phyloP scores from a whole-genome alignment of 257 asterid species.

The Solanum pennellii region DNA sequence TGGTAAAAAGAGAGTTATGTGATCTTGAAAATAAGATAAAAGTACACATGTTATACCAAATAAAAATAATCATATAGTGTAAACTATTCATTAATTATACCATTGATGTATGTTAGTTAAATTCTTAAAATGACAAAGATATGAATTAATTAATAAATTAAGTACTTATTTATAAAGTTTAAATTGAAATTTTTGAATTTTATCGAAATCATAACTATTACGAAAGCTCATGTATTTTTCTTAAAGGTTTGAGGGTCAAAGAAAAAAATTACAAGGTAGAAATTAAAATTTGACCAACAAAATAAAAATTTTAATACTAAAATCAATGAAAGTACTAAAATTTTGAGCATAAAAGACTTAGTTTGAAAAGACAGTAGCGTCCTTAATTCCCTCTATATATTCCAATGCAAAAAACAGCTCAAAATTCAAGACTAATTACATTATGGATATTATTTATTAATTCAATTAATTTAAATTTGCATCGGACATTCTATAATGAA shows the following conservation, averaged over 20 bases:
- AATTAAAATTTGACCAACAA: fast-evolving
- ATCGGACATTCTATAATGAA: fast-evolving
- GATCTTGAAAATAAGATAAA: neutral
- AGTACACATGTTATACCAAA: neutral
- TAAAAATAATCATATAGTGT: neutral
- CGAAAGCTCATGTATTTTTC: neutral
- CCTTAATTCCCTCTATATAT: neutral
- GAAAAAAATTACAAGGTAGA: neutral
- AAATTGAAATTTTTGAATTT: neutral
- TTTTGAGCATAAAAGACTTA: neutral
- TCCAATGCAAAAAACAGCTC: neutral
- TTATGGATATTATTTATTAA: neutral
- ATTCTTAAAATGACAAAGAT: neutral
- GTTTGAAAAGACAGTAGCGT: neutral
- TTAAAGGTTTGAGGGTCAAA: neutral
- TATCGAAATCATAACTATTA: neutral
- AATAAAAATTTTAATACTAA: too few species aligned
- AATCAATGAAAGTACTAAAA: too few species aligned
- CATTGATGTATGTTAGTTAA: neutral
- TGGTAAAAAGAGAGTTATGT: fast-evolving
- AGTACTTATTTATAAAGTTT: neutral
- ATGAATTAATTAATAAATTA: too few species aligned
- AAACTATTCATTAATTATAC: too few species aligned
- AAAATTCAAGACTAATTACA: neutral
- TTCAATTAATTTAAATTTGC: neutral